These are phyloP conservation scores for Neurospora africana DNA, from an alignment of 495 filamentous ascomycete species.

Conservation along the genomic window DNA sequence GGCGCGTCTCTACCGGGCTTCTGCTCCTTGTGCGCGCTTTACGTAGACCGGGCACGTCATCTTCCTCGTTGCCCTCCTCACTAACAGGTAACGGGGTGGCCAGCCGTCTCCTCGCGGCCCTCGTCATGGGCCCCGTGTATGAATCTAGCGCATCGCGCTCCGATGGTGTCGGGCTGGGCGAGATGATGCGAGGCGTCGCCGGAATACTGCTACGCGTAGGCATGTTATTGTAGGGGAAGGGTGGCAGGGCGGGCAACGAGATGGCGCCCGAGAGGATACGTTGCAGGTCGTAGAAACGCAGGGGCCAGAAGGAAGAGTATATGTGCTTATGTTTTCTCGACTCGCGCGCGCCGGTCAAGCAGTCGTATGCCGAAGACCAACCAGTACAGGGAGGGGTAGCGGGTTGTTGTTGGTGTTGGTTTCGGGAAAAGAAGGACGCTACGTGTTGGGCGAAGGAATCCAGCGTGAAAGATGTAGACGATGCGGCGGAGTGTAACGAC, in stretches of 20 bases:
- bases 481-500: constrained; percentile 24
- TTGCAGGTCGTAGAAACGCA: constrained; percentile 31
- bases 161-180: constrained; percentile 56
- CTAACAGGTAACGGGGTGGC: constrained; percentile 30
- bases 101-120: constrained; percentile 44
- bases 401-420: constrained; percentile 1
- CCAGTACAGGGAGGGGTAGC: neutral
- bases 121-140: constrained; percentile 53
- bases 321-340: constrained; percentile 41
- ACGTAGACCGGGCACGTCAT: constrained; percentile 27
- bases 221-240: constrained; percentile 31
- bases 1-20: constrained; percentile 39
- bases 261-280: constrained; percentile 45
- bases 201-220: constrained; percentile 27
- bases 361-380: neutral
- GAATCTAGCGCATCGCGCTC: constrained; percentile 34
- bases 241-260: constrained; percentile 34
- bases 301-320: constrained; percentile 33
- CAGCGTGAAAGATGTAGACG: constrained; percentile 27
- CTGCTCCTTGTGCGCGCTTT: constrained; percentile 39
- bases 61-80: constrained; percentile 22
- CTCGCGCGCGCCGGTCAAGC: constrained; percentile 18
- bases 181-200: constrained; percentile 59
- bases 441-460: constrained; percentile 30
- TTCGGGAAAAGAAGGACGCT: constrained; percentile 11